Evolutionary conservation across 345 rosid genomes (phyloP), one percentile per base, ranked within the genome.

Genomic region (Ailanthus altissimus): DNA sequence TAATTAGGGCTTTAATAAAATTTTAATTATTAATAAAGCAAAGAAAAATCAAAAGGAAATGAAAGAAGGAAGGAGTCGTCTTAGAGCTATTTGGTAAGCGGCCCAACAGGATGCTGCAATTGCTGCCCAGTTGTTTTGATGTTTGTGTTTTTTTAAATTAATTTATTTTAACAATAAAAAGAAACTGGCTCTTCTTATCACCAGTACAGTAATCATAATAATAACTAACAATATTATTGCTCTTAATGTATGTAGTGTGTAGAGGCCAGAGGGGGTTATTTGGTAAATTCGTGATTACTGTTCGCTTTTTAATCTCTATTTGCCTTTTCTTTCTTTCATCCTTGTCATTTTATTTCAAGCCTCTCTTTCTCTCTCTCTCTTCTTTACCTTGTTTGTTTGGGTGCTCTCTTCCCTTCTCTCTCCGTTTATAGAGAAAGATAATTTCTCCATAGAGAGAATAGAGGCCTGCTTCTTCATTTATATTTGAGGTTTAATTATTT

Each of bases 211-310:
- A 11, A n/a, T 40, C 3, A 65, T 21, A 64, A 64, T 14, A 62
- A 21, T 21, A 62, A 32, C 14, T 13, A 32, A 65, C 23, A 47
- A 67, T 23, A 67, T 5, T 12, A 25, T 5, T 13, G 6, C 6
- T 25, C n/a, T n/a, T n/a, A n/a, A n/a, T n/a, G n/a, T n/a, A n/a
- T n/a, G n/a, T n/a, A n/a, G n/a, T n/a, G n/a, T n/a, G n/a, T n/a
- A n/a, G n/a, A n/a, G n/a, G n/a, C n/a, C n/a, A n/a, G n/a, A n/a
- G 1, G 75, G 82, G 83, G 83, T 79, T 76, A 73, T 79, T 79
- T 79, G 67, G 83, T 83, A 83, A 83, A 79, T 76, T 72, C 14
- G 13, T 9, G 62, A 69, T 78, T 82, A 81, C 75, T 59, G 79
- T 61, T 71, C 72, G 51, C 43, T 74, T 78, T n/a, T 74, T 74